Evolutionary conservation across 805 yeast species (phyloP).

Genomic region (Myxozyma vanderwaltii): DNA sequence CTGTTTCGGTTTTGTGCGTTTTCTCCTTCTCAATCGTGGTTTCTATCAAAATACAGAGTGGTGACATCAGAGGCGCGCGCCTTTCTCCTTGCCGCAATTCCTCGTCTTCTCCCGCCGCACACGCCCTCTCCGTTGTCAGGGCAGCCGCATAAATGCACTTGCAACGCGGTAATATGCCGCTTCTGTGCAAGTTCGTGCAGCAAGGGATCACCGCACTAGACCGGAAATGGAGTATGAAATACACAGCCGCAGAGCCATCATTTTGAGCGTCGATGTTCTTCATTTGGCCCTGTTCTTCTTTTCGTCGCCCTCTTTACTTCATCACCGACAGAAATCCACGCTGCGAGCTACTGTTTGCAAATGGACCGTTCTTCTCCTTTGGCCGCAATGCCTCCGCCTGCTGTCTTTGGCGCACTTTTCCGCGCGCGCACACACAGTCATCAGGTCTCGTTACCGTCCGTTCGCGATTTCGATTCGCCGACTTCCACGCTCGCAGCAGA

Average conservation of each 20-base stretch:
- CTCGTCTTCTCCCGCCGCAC: not conserved
- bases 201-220: not conserved
- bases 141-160: not conserved
- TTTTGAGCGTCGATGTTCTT: not conserved
- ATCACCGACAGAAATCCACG: not conserved
- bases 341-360: too few relatives aligned
- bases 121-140: conserved; percentile 3
- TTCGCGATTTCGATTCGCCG: conserved; percentile 36
- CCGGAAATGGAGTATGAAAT: not conserved
- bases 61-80: conserved; percentile 12
- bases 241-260: conserved; percentile 6
- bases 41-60: not conserved
- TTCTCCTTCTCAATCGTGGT: too few relatives aligned
- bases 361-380: conserved; percentile 34
- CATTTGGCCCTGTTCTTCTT: not conserved
- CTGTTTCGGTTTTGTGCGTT: too few relatives aligned
- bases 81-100: not conserved
- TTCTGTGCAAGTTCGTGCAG: not conserved
- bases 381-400: conserved; percentile 33
- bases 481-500: conserved; percentile 44
- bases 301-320: not conserved
- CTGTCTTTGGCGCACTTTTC: conserved; percentile 10
- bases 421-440: conserved; percentile 17
- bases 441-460: conserved; percentile 26
- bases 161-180: not conserved